phyloP scores from a whole-genome alignment of 2,329 filamentous ascomycete genomes.

The Plenodomus tracheiphilus region DNA sequence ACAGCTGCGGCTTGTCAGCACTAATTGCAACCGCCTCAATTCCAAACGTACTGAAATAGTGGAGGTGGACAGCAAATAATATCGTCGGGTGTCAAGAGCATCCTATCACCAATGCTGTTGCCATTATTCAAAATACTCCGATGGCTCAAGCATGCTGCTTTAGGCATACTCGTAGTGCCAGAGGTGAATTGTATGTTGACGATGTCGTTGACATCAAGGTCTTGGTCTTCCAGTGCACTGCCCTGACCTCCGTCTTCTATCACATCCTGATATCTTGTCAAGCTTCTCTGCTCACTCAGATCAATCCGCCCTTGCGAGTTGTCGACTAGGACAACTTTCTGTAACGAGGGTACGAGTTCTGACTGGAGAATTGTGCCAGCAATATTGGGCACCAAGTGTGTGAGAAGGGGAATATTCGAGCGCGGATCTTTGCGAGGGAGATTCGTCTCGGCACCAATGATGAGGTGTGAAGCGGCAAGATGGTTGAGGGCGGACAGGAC shows the following conservation, averaged over 20 bases:
- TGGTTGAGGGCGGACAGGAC: constrained; percentile 78
- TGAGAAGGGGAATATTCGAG: constrained; percentile 62
- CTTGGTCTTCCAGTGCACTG: constrained; percentile 50
- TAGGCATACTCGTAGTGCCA: constrained; percentile 88
- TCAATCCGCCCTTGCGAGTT: constrained; percentile 67
- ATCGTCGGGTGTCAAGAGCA: constrained; percentile 76
- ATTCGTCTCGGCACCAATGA: constrained; percentile 88
- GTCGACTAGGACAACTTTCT: constrained; percentile 74
- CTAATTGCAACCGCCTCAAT: not conserved
- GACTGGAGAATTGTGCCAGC: constrained; percentile 53
- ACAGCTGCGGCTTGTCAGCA: constrained; percentile 55
- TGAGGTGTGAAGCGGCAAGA: constrained; percentile 70
- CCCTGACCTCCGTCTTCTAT: constrained; percentile 50
- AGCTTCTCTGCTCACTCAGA: constrained; percentile 35
- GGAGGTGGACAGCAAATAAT: constrained; percentile 67
- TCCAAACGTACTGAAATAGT: constrained; percentile 49
- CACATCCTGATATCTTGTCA: constrained; percentile 51
- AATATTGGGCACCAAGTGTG: constrained; percentile 57
- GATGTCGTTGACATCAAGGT: constrained; percentile 66
- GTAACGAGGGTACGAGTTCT: constrained; percentile 68
- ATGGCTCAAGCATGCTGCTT: constrained; percentile 88
- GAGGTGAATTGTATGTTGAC: constrained; percentile 98
- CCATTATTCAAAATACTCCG: constrained; percentile 92
- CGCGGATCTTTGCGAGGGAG: constrained; percentile 67
- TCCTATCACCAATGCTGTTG: constrained; percentile 77